A percentile compares a stretch with the other conserved stretches of the same genome.
Evolutionary conservation across 2,329 filamentous ascomycete species (phyloP).

Genomic region (Colletotrichum sidae): DNA sequence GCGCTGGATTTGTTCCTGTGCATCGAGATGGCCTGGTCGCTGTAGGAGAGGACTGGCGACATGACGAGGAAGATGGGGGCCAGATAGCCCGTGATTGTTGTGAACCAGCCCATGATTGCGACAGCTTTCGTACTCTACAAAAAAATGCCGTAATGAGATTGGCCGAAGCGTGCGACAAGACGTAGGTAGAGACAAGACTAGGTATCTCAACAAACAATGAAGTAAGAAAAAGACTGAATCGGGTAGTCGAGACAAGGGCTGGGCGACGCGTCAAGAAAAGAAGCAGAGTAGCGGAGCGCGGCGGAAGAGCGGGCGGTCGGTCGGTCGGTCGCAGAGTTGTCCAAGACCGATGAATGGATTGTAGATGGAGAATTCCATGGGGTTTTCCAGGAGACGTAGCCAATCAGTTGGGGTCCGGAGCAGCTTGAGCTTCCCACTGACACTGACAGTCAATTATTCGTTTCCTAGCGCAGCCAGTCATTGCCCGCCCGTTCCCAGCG

Average conservation of each 20-base stretch:
- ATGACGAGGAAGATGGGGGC: constrained; percentile 73
- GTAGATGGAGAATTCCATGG: constrained; percentile 20
- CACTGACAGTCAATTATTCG: constrained; percentile 27
- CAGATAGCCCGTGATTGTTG: constrained; percentile 64
- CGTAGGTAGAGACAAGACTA: background rate
- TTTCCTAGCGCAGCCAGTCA: constrained; percentile 30
- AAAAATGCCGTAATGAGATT: no score
- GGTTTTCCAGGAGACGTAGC: constrained; percentile 14
- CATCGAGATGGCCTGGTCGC: constrained; percentile 75
- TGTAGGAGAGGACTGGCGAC: constrained; percentile 74
- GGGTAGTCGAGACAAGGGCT: background rate
- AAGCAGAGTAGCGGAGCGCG: constrained; percentile 30
- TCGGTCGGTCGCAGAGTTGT: constrained; percentile 28
- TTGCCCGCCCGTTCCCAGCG: constrained; percentile 19
- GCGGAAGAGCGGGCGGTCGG: background rate
- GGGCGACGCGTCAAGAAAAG: constrained; percentile 34
- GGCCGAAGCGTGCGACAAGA: no score
- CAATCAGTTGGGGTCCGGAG: constrained; percentile 26
- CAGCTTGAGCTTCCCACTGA: constrained; percentile 15
- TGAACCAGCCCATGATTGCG: constrained; percentile 32
- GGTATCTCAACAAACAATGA: background rate
- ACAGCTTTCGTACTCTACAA: background rate
- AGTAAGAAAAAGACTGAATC: background rate
- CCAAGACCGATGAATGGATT: constrained; percentile 16
- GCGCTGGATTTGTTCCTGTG: constrained; percentile 72